Evolutionary conservation across 345 rosid genomes (phyloP).

Genomic region (Physaria fendleri): DNA sequence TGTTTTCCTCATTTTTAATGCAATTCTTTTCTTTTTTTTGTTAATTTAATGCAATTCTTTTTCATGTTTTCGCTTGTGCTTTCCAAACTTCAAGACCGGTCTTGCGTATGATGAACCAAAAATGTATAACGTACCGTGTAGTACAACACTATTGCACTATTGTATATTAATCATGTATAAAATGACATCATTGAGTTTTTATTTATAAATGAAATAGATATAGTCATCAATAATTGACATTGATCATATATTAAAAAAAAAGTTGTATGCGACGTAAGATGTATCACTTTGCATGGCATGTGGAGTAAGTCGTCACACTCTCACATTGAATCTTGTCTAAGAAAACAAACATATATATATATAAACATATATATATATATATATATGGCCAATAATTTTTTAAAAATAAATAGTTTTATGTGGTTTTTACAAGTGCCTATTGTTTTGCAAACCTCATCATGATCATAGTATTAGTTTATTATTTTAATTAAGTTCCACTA

Average conservation of each 20-base stretch:
- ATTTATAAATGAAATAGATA: neutral
- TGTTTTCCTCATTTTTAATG: too few relatives aligned
- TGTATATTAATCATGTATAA: conserved; percentile 2
- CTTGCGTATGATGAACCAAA: too few relatives aligned
- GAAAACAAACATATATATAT: neutral
- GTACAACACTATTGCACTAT: too few relatives aligned
- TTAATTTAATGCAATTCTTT: too few relatives aligned
- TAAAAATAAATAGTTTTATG: neutral
- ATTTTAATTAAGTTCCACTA: neutral
- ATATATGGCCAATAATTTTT: too few relatives aligned
- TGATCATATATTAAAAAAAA: conserved; percentile 1
- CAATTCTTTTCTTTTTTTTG: too few relatives aligned
- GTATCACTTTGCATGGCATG: conserved; percentile 19
- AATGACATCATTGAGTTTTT: neutral
- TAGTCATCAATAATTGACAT: conserved; percentile 12
- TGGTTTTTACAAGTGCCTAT: neutral
- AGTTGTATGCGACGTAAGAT: conserved; percentile 26
- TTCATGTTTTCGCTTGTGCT: too few relatives aligned
- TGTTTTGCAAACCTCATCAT: too few relatives aligned
- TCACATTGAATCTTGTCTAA: conserved; percentile 4
- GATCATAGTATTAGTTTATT: neutral
- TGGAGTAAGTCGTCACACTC: conserved; percentile 13
- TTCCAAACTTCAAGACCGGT: too few relatives aligned
- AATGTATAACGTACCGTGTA: too few relatives aligned
- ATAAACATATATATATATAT: too few relatives aligned